Percentiles rank a stretch among this genome's conserved stretches.
Evolutionary conservation across 768 basidiomycete species (phyloP).

Genomic region (Tulasnella sp.): DNA sequence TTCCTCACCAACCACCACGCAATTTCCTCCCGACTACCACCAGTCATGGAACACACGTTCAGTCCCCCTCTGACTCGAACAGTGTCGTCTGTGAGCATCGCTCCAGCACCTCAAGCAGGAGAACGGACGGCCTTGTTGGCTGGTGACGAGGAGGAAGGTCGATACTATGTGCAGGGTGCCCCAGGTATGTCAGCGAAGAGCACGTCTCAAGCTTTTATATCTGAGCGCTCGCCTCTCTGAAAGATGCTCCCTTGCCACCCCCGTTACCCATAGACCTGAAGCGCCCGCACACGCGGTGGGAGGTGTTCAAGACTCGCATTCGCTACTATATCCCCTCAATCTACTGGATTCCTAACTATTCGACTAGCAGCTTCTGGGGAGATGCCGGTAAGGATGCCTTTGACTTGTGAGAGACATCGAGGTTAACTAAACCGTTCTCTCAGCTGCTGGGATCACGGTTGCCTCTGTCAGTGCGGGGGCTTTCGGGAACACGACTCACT

Average conservation of each 20-base stretch:
- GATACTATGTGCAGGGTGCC: slow-evolving; percentile 6
- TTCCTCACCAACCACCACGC: not conserved
- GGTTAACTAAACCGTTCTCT: slow-evolving; percentile 63
- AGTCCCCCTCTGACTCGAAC: slow-evolving; percentile 24
- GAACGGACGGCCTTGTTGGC: slow-evolving; percentile 25
- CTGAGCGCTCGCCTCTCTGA: not conserved
- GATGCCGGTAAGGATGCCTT: slow-evolving; percentile 8
- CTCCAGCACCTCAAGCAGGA: not conserved
- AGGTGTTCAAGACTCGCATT: slow-evolving; percentile 46
- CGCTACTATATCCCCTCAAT: slow-evolving; percentile 79
- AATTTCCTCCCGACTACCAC: not conserved
- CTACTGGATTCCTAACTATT: slow-evolving; percentile 80
- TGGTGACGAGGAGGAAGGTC: slow-evolving; percentile 30
- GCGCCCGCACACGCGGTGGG: slow-evolving; percentile 30
- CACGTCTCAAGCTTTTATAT: not conserved
- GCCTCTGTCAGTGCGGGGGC: slow-evolving; percentile 50
- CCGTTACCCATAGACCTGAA: not conserved
- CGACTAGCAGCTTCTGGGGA: slow-evolving; percentile 57
- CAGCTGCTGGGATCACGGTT: slow-evolving; percentile 85
- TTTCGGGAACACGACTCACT: slow-evolving; percentile 6
- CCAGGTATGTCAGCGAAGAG: slow-evolving; percentile 4
- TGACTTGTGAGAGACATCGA: not conserved
- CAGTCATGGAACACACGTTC: slow-evolving; percentile 17
- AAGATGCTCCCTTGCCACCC: not conserved
- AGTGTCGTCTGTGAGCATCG: slow-evolving; percentile 17